phyloP scores from a whole-genome alignment of 257 asterid genomes.

The Solanum chiquidenum region DNA sequence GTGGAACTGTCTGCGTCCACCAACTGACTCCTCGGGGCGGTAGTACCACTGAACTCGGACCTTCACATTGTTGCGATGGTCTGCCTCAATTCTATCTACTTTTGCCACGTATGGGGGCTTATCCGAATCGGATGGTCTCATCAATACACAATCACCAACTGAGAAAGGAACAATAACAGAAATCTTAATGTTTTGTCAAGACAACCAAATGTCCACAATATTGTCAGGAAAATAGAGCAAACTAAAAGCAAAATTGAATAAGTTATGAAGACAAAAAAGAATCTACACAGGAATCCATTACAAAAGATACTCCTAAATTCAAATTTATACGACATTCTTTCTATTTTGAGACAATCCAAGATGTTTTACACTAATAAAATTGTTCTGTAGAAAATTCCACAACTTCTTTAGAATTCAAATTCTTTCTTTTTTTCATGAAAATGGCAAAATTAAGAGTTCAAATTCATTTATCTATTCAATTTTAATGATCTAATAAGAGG shows the following conservation, averaged over 20 bases:
- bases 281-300: neutral
- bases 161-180: neutral
- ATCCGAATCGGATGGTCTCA: slow-evolving; percentile 68
- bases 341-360: neutral
- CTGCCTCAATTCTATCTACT: slow-evolving; percentile 73
- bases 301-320: neutral
- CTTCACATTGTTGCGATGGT: slow-evolving; percentile 60
- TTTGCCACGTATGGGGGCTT: slow-evolving; percentile 80
- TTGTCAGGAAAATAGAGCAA: neutral
- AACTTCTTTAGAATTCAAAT: neutral
- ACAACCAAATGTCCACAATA: neutral
- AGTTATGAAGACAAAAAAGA: neutral
- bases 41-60: slow-evolving; percentile 77
- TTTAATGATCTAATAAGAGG: neutral
- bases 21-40: slow-evolving; percentile 78
- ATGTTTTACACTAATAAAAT: neutral
- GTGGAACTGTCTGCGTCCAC: slow-evolving; percentile 87
- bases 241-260: neutral
- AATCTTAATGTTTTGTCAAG: neutral
- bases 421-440: neutral
- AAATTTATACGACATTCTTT: neutral
- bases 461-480: neutral
- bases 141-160: slow-evolving; percentile 84
- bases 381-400: neutral
- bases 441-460: neutral